These are phyloP conservation scores for Claviceps maximensis DNA, from an alignment of 2,329 filamentous ascomycete species.

Conservation along the genomic window DNA sequence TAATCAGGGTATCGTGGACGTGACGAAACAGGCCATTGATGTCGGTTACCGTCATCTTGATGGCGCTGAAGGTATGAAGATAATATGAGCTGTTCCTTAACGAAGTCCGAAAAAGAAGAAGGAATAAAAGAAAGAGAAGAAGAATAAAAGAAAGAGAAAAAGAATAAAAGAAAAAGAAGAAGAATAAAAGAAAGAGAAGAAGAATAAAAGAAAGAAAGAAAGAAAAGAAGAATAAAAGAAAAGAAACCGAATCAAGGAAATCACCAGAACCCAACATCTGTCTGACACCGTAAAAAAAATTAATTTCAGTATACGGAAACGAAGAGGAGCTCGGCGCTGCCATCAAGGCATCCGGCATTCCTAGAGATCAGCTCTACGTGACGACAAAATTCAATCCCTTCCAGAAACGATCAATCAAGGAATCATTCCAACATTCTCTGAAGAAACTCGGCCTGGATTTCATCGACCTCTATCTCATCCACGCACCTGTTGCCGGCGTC, in stretches of 20 bases:
- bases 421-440: slow-evolving; percentile 46
- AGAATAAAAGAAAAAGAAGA: too few species aligned
- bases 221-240: too few species aligned
- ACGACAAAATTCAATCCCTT: slow-evolving; percentile 42
- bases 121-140: too few species aligned
- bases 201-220: too few species aligned
- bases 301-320: slow-evolving; percentile 44
- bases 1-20: slow-evolving; percentile 38
- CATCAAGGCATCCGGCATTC: slow-evolving; percentile 52
- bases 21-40: slow-evolving; percentile 49
- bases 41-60: slow-evolving; percentile 63
- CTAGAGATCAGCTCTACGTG: slow-evolving; percentile 56
- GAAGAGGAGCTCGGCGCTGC: slow-evolving; percentile 59
- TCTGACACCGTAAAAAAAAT: background rate
- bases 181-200: too few species aligned
- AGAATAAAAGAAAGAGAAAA: too few species aligned
- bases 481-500: slow-evolving; percentile 41
- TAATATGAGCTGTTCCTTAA: background rate
- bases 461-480: slow-evolving; percentile 58
- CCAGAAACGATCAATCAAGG: slow-evolving; percentile 26
- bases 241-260: too few species aligned
- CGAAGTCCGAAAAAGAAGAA: too few species aligned
- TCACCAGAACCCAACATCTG: background rate
- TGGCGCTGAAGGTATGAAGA: slow-evolving; percentile 51
- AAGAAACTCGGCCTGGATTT: slow-evolving; percentile 55